These are phyloP conservation scores for Xerocomus nothofagi DNA, from an alignment of 1,284 basidiomycete species.

Conservation along the genomic window DNA sequence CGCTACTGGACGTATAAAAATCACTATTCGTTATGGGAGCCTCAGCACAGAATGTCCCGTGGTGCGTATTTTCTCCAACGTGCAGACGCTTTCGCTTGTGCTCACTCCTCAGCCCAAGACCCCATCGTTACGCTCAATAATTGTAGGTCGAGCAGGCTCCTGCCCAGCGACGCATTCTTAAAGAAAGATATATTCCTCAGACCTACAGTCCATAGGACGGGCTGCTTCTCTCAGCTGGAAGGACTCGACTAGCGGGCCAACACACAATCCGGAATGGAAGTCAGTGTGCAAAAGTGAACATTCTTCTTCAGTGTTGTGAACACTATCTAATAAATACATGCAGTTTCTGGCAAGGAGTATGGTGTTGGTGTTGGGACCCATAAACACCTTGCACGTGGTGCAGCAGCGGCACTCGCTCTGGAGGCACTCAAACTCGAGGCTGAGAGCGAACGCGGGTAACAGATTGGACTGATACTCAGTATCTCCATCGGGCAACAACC, in stretches of 20 bases:
- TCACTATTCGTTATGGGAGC: conserved; percentile 16
- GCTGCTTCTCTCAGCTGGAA: conserved; percentile 53
- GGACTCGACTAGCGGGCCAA: conserved; percentile 46
- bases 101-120: conserved; percentile 30
- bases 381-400: conserved; percentile 54
- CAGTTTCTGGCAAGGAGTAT: conserved; percentile 33
- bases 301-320: conserved; percentile 7
- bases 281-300: conserved; percentile 56
- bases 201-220: conserved; percentile 48
- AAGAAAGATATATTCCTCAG: conserved; percentile 34
- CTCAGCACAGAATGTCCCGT: conserved; percentile 22
- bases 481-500: background rate
- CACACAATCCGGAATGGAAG: conserved; percentile 55
- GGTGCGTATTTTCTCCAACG: conserved; percentile 18
- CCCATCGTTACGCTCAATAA: conserved; percentile 45
- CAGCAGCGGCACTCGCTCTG: conserved; percentile 53
- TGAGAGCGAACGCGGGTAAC: conserved; percentile 20
- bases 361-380: conserved; percentile 39
- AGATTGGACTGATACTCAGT: conserved; percentile 1
- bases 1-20: conserved; percentile 31
- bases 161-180: conserved; percentile 1
- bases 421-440: conserved; percentile 26
- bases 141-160: conserved; percentile 33
- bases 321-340: conserved; percentile 15
- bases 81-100: background rate